These are phyloP conservation scores for Triticum aestivum DNA, from an alignment of 176 grass and related monocot genomes.

Conservation along the genomic window DNA sequence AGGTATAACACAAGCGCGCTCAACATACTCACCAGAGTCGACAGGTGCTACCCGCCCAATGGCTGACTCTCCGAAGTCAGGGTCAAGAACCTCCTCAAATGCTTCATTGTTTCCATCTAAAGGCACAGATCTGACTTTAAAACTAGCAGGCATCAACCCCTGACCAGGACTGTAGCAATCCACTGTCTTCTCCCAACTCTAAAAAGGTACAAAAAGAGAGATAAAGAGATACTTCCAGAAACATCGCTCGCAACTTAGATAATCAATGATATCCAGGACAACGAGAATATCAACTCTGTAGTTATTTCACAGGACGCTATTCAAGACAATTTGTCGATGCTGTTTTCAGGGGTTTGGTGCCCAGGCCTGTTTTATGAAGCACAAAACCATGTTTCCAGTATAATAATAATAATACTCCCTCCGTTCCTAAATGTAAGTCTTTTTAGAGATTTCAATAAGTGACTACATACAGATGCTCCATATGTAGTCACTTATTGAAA, in stretches of 20 bases:
- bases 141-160: conserved; percentile 97
- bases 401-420: neutral
- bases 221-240: conserved; percentile 8
- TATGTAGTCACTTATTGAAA: too few relatives aligned
- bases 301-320: neutral
- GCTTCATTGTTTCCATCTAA: conserved; percentile 93
- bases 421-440: too few relatives aligned
- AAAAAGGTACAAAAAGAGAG: neutral
- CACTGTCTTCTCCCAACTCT: conserved; percentile 99
- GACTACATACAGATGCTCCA: too few relatives aligned
- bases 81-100: conserved; percentile 95
- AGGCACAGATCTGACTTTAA: conserved; percentile 92
- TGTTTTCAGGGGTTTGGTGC: conserved; percentile 19
- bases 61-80: conserved; percentile 95
- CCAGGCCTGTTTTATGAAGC: neutral
- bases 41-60: conserved; percentile 96
- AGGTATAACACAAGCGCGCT: neutral
- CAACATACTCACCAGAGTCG: conserved; percentile 75
- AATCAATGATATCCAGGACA: neutral
- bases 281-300: neutral
- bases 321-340: neutral
- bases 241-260: neutral
- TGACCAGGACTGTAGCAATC: conserved; percentile 95
- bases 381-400: conserved; percentile 16
- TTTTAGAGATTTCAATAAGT: too few relatives aligned